Base-by-base conservation (phyloP, 768 basidiomycete genomes). In the Leccinum rimulosum region DNA sequence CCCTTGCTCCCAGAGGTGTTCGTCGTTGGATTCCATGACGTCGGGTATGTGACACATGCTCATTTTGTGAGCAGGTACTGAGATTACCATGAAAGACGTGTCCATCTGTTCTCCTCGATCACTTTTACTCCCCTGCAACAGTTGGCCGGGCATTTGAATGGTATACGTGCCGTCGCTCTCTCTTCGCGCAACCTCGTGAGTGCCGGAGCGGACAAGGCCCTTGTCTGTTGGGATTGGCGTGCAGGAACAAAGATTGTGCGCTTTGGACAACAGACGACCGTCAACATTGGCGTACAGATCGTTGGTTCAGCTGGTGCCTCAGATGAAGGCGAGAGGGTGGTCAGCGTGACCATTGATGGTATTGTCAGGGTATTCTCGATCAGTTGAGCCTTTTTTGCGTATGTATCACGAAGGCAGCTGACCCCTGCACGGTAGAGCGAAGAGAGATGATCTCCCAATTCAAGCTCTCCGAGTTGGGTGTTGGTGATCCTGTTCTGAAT, bases 371-470 rank as follows among this genome's bases (percentile, higher is more conserved):
- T 93, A 19, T 95, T 95, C 73, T 93, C 91, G 1, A 96, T 96
- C 66, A 84, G 91, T 91, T 61, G 70, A 79, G 88, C 77, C 4
- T 53, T 48, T 35, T 12, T 45, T 54, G 63, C 1, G 9, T 1
- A 2, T 30, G 6, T 1, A 19, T 50, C 6, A 4, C 15, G 22
- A 49, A 51, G 9, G 27, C 22, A 9, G 55, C 53, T 70, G 43
- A 72, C 49, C 10, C 30, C 1, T 31, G 19, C 40, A 12, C 51
- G 43, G 15, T 54, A 84, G 83, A 74, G 30, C 82, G 87, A 33
- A 77, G 92, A 60, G 92, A 95, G 73, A 95, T 96, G 94, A 82
- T 95, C 12, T 91, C 90, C 8, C 93, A 95, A 69, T 95, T 93
- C 79, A 93, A 88, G 71, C 78, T 96, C 48, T 84, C 86, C 3